A percentile compares a stretch with the other conserved stretches of the same genome.
Conservation (phyloP, 148 eudicot species). For the Rheum nobile region DNA sequence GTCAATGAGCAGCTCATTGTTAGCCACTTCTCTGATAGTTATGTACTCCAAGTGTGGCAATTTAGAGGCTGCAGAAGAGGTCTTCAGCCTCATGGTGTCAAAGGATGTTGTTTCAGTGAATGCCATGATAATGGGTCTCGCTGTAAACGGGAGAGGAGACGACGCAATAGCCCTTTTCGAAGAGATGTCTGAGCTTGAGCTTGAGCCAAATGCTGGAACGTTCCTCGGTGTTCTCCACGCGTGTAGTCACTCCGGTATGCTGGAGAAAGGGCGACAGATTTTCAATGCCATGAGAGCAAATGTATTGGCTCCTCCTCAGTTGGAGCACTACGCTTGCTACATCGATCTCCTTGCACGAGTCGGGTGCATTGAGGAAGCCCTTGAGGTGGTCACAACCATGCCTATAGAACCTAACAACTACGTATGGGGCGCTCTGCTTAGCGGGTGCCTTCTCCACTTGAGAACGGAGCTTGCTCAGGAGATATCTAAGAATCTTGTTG, state of each 20-base stretch:
- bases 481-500: conserved; percentile 50
- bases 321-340: conserved; percentile 75
- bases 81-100: conserved; percentile 30
- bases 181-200: conserved; percentile 23
- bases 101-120: conserved; percentile 61
- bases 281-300: conserved; percentile 36
- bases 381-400: conserved; percentile 49
- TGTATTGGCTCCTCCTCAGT: conserved; percentile 23
- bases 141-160: conserved; percentile 66
- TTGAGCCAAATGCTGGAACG: conserved; percentile 45
- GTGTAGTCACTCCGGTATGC: conserved; percentile 65
- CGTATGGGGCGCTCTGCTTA: conserved; percentile 77
- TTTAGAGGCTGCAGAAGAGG: conserved; percentile 39
- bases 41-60: conserved; percentile 75
- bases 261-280: conserved; percentile 48
- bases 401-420: conserved; percentile 60
- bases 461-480: conserved; percentile 36
- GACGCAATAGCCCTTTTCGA: conserved; percentile 51
- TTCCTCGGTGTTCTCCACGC: conserved; percentile 53
- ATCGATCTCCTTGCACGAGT: conserved; percentile 65
- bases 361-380: conserved; percentile 67
- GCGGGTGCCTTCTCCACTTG: conserved; percentile 70
- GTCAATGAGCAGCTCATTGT: conserved; percentile 27
- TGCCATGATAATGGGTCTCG: conserved; percentile 87
- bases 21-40: conserved; percentile 72